phyloP scores from a whole-genome alignment of 2,329 filamentous ascomycete species.

The Daldinia sp. region DNA sequence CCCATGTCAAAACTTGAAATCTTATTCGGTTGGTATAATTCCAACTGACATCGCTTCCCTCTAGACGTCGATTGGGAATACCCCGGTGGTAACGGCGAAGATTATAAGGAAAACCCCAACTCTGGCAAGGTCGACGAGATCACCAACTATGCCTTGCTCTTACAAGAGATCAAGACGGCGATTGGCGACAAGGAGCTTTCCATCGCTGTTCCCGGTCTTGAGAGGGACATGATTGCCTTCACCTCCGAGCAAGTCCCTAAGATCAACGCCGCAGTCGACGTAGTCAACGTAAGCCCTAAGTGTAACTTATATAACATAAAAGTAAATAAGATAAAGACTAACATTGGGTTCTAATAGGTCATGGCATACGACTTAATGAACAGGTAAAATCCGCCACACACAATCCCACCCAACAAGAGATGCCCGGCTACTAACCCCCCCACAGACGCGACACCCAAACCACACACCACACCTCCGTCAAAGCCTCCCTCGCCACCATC shows the following conservation, averaged over 20 bases:
- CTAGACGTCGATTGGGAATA: conserved; percentile 72
- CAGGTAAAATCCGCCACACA: conserved; percentile 20
- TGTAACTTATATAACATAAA: background rate
- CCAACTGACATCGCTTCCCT: background rate
- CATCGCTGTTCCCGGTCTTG: conserved; percentile 71
- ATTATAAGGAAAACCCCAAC: conserved; percentile 73
- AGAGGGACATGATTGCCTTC: conserved; percentile 73
- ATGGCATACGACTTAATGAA: conserved; percentile 50
- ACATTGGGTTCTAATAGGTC: conserved; percentile 4
- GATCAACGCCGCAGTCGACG: conserved; percentile 68
- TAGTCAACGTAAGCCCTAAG: conserved; percentile 60
- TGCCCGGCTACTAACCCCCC: conserved; percentile 64
- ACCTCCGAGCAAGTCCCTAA: conserved; percentile 64
- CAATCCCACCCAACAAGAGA: background rate
- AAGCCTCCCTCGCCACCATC: conserved; percentile 61
- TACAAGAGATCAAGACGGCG: conserved; percentile 64
- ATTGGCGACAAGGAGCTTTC: conserved; percentile 71
- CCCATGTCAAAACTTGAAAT: no score
- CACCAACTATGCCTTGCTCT: conserved; percentile 67
- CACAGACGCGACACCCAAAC: conserved; percentile 72
- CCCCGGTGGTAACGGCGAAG: conserved; percentile 70
- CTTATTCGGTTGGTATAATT: background rate
- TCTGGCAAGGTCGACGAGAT: conserved; percentile 67
- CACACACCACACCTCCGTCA: conserved; percentile 70
- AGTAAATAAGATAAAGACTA: background rate